phyloP scores from a whole-genome alignment of 2,329 filamentous ascomycete genomes.

The Ophiostoma tasmaniense region DNA sequence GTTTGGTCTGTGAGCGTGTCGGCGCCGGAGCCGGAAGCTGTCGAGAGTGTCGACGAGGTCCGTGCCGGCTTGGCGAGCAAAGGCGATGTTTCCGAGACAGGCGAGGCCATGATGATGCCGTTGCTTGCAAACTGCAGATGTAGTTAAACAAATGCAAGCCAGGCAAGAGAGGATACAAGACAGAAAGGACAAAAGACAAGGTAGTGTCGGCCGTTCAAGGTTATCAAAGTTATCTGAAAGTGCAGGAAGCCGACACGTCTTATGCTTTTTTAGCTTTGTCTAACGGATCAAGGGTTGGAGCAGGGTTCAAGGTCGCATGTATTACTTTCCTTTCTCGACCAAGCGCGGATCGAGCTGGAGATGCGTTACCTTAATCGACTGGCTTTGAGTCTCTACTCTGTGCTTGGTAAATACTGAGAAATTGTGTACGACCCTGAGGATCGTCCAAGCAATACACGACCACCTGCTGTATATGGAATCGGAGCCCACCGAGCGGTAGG shows the following conservation, averaged over 20 bases:
- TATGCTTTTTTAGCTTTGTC: background rate
- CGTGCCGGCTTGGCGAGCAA: background rate
- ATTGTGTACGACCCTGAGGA: background rate
- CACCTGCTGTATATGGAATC: background rate
- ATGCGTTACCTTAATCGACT: background rate
- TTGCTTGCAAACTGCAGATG: background rate
- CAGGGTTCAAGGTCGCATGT: background rate
- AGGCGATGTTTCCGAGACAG: background rate
- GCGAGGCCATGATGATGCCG: background rate
- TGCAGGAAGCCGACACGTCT: background rate
- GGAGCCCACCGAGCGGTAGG: background rate
- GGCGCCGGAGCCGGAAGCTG: conserved; percentile 6
- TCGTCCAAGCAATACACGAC: background rate
- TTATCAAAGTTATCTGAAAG: background rate
- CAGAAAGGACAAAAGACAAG: background rate
- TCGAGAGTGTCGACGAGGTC: background rate
- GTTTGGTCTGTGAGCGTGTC: background rate
- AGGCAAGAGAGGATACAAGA: background rate
- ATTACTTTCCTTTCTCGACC: conserved; percentile 1
- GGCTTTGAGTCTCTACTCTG: background rate
- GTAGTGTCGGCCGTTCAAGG: background rate
- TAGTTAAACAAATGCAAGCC: background rate
- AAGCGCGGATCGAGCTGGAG: background rate
- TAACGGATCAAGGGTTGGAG: background rate
- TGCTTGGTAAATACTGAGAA: too few relatives aligned